Conservation (phyloP, 345 rosid genomes). For the Euphorbia lathyris region DNA sequence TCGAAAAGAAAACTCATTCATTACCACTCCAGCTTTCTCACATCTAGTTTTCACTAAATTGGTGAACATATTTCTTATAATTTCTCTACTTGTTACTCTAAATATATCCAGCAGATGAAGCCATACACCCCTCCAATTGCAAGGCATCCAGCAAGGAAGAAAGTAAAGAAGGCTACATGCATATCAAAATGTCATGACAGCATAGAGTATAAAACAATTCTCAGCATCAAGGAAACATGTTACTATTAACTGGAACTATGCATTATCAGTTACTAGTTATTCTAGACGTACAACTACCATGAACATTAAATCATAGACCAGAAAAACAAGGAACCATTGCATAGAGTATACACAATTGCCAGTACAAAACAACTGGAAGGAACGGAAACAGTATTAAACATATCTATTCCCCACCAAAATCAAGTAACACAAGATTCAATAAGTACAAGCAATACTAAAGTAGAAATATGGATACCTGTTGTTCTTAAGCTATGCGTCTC, state of each 20-base stretch:
- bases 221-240: not conserved
- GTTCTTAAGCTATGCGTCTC: constrained; percentile 93
- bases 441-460: not conserved
- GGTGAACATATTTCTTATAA: not conserved
- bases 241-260: not conserved
- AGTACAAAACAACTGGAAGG: too few species aligned
- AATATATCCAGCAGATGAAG: not conserved
- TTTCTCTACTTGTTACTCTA: constrained; percentile 5
- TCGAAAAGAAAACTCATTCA: not conserved
- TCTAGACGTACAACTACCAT: not conserved
- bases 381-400: not conserved
- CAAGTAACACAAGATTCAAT: not conserved
- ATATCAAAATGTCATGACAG: not conserved
- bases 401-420: not conserved
- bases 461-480: constrained; percentile 47
- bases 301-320: not conserved
- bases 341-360: too few species aligned
- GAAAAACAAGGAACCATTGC: not conserved
- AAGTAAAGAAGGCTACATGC: not conserved
- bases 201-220: not conserved
- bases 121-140: not conserved
- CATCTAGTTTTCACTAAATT: not conserved
- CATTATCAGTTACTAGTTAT: not conserved
- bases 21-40: not conserved
- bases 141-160: not conserved